Evolutionary conservation across 2,329 filamentous ascomycete species (phyloP).

Genomic region (Aspergillus eucalypticola): DNA sequence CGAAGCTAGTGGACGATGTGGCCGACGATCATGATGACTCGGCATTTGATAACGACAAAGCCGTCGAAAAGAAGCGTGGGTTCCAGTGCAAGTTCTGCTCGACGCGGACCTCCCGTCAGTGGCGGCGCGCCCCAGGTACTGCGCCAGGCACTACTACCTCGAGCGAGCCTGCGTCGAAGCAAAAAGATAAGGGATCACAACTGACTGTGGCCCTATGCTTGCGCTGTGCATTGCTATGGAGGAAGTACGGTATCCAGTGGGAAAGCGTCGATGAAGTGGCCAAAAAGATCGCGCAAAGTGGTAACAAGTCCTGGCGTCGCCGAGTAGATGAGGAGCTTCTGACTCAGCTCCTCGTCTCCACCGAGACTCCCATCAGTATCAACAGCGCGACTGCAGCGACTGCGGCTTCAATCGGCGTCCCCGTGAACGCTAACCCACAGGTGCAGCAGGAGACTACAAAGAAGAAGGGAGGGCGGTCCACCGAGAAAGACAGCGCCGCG

Average conservation of each 20-base stretch:
- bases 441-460: conserved; percentile 55
- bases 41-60: conserved; percentile 89
- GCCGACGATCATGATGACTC: conserved; percentile 93
- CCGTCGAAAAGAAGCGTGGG: conserved; percentile 71
- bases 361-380: conserved; percentile 48
- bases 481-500: conserved; percentile 53
- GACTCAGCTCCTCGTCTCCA: conserved; percentile 47
- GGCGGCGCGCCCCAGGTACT: conserved; percentile 83
- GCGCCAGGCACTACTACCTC: conserved; percentile 69
- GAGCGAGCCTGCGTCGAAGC: conserved; percentile 64
- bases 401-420: conserved; percentile 46
- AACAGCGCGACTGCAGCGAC: conserved; percentile 45
- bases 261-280: conserved; percentile 89
- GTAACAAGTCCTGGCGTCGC: conserved; percentile 80
- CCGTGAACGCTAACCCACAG: conserved; percentile 38
- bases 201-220: conserved; percentile 82
- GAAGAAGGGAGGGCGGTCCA: conserved; percentile 58
- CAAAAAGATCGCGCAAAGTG: conserved; percentile 79
- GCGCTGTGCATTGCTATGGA: conserved; percentile 89
- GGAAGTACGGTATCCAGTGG: conserved; percentile 93
- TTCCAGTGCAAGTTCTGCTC: conserved; percentile 95
- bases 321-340: conserved; percentile 86
- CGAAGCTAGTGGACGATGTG: conserved; percentile 85
- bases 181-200: conserved; percentile 75
- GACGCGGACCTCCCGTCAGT: conserved; percentile 77